These are phyloP conservation scores for Aphanoascus verrucosus DNA, from an alignment of 2,329 filamentous ascomycete genomes.

Conservation along the genomic window DNA sequence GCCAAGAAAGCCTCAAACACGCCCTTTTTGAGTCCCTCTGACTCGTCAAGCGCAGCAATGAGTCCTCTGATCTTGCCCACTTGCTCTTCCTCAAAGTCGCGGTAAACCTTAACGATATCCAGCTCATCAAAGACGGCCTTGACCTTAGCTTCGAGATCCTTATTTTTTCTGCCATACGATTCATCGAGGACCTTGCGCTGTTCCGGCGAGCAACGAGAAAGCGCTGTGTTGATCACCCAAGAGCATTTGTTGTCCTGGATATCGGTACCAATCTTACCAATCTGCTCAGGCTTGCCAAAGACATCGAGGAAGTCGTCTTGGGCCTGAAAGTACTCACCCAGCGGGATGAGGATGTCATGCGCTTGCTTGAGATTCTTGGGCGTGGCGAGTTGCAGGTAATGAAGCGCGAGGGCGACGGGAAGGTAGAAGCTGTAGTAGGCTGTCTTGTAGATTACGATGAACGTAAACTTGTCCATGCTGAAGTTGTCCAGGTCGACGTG, in stretches of 20 bases:
- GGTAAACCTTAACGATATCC: conserved; percentile 69
- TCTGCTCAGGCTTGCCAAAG: conserved; percentile 81
- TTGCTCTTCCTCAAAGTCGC: conserved; percentile 78
- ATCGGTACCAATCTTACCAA: conserved; percentile 97
- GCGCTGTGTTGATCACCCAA: conserved; percentile 92
- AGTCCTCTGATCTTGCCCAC: conserved; percentile 65
- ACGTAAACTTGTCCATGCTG: conserved; percentile 85
- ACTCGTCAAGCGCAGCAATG: conserved; percentile 76
- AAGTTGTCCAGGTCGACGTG: conserved; percentile 89
- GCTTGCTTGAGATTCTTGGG: conserved; percentile 80
- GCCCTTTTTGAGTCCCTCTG: conserved; percentile 74
- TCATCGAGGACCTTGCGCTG: conserved; percentile 81
- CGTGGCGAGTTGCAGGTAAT: conserved; percentile 75
- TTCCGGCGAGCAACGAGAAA: conserved; percentile 66
- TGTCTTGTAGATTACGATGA: conserved; percentile 99
- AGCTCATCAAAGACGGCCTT: conserved; percentile 85
- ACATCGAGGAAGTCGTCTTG: conserved; percentile 99
- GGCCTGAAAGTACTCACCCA: conserved; percentile 98
- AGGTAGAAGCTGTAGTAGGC: conserved; percentile 99
- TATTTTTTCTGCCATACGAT: conserved; percentile 90
- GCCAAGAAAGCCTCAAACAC: conserved; percentile 81
- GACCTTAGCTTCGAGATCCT: conserved; percentile 66
- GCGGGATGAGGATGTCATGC: conserved; percentile 84
- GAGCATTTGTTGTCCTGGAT: conserved; percentile 99
- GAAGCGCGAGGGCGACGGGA: conserved; percentile 79